Evolutionary conservation across 768 basidiomycete genomes (phyloP).

Genomic region (Gyrodon lividus): DNA sequence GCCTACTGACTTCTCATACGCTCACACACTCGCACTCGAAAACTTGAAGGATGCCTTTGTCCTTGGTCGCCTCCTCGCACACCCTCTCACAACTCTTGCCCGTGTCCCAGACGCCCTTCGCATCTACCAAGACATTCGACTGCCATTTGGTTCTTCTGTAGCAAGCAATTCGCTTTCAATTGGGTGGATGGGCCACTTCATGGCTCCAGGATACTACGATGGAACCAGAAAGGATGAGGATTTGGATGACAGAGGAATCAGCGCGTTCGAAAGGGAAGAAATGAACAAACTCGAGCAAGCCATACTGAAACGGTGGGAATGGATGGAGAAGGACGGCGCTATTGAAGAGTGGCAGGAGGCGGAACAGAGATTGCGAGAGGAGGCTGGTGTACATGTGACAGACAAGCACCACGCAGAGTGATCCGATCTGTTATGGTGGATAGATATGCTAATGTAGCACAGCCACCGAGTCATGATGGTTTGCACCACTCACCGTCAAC

Average conservation of each 20-base stretch:
- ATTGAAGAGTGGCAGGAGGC: constrained; percentile 18
- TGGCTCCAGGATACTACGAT: constrained; percentile 20
- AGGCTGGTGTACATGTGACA: too few relatives aligned
- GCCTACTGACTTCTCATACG: rapidly evolving
- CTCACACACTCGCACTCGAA: not conserved
- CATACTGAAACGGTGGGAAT: constrained; percentile 15
- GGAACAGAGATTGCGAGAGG: constrained; percentile 7
- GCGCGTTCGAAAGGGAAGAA: constrained; percentile 15
- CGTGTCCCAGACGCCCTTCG: constrained; percentile 11
- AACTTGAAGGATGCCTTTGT: constrained; percentile 24
- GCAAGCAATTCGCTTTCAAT: constrained; percentile 15
- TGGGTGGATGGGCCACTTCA: constrained; percentile 21
- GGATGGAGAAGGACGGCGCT: constrained; percentile 9
- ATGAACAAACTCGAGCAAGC: constrained; percentile 14
- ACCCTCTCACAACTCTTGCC: constrained; percentile 7
- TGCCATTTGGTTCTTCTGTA: constrained; percentile 15
- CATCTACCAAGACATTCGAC: constrained; percentile 19
- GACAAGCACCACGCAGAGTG: too few relatives aligned
- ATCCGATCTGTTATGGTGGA: too few relatives aligned
- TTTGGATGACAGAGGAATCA: constrained; percentile 7
- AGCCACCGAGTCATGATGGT: too few relatives aligned
- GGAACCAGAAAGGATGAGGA: constrained; percentile 13
- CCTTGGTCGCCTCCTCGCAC: constrained; percentile 18
- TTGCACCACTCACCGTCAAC: too few relatives aligned
- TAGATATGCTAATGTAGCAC: too few relatives aligned